A percentile compares a stretch with the other conserved stretches of the same genome.
Conservation (phyloP, 768 basidiomycete genomes). For the Kwoniella heveanensis region DNA sequence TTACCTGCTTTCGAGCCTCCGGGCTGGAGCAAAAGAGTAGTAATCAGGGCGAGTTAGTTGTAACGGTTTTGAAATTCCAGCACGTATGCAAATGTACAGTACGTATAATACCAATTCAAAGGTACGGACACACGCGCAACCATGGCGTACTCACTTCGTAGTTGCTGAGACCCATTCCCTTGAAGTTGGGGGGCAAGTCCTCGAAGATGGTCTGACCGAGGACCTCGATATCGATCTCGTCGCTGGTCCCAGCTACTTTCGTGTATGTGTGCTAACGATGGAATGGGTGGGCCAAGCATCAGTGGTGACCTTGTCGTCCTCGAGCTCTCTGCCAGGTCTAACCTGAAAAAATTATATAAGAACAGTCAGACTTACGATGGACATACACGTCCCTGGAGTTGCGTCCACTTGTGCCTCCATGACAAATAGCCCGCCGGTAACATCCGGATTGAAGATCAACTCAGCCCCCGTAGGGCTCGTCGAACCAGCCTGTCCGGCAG, state of each 20-base stretch:
- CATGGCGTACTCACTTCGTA: conserved; percentile 8
- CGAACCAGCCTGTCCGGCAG: background rate
- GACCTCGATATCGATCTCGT: conserved; percentile 13
- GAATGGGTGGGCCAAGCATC: too few relatives aligned
- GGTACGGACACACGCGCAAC: too few relatives aligned
- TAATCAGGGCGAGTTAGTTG: too few relatives aligned
- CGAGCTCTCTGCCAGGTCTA: too few relatives aligned
- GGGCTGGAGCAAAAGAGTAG: too few relatives aligned
- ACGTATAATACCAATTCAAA: too few relatives aligned
- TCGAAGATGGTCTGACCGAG: conserved; percentile 1
- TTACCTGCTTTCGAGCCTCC: conserved; percentile 4
- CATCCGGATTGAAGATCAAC: background rate
- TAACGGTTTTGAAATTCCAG: too few relatives aligned
- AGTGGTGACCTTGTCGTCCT: too few relatives aligned
- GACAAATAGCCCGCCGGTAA: background rate
- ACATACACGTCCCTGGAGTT: conserved; percentile 5
- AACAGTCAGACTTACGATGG: conserved; percentile 3
- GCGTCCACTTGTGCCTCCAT: conserved; percentile 13
- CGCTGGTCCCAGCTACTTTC: background rate
- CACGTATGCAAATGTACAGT: too few relatives aligned
- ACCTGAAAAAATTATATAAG: too few relatives aligned
- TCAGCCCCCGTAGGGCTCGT: background rate
- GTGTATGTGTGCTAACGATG: conserved; percentile 10
- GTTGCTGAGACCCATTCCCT: conserved; percentile 6
- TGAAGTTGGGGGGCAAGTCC: background rate